phyloP scores from a whole-genome alignment of 2,329 filamentous ascomycete species.

The Neospermospora avenae region DNA sequence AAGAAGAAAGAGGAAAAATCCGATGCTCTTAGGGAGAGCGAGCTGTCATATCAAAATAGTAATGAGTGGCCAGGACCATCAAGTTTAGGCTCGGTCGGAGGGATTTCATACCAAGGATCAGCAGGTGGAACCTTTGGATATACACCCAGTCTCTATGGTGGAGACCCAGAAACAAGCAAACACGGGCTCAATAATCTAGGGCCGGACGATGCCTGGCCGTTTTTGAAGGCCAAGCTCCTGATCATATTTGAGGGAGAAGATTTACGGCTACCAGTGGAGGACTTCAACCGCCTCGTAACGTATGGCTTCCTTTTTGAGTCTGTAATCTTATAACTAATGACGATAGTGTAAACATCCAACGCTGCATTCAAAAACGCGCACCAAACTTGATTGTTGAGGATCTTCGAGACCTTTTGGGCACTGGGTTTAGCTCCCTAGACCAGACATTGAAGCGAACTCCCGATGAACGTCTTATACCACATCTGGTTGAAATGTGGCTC shows the following conservation, averaged over 20 bases:
- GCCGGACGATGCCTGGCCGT: conserved; percentile 77
- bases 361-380: conserved; percentile 70
- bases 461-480: conserved; percentile 85
- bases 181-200: conserved; percentile 69
- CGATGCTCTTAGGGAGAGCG: conserved; percentile 34
- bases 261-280: conserved; percentile 74
- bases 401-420: conserved; percentile 68
- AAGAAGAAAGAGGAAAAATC: conserved; percentile 72
- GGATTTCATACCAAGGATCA: conserved; percentile 37
- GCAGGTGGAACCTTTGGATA: conserved; percentile 24
- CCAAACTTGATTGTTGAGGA: conserved; percentile 73
- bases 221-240: conserved; percentile 71
- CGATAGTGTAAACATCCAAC: conserved; percentile 54
- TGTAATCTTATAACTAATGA: conserved; percentile 11
- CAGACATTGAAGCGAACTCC: conserved; percentile 74
- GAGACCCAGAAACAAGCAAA: conserved; percentile 53
- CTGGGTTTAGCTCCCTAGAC: conserved; percentile 83
- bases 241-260: conserved; percentile 81
- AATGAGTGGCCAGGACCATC: conserved; percentile 50
- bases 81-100: conserved; percentile 46
- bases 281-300: conserved; percentile 76
- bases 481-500: conserved; percentile 91
- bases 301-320: conserved; percentile 27
- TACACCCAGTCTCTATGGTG: conserved; percentile 42
- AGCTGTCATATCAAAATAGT: conserved; percentile 33